Conservation (phyloP, 1,284 basidiomycete species). For the Lentinula novae-zelandiae region DNA sequence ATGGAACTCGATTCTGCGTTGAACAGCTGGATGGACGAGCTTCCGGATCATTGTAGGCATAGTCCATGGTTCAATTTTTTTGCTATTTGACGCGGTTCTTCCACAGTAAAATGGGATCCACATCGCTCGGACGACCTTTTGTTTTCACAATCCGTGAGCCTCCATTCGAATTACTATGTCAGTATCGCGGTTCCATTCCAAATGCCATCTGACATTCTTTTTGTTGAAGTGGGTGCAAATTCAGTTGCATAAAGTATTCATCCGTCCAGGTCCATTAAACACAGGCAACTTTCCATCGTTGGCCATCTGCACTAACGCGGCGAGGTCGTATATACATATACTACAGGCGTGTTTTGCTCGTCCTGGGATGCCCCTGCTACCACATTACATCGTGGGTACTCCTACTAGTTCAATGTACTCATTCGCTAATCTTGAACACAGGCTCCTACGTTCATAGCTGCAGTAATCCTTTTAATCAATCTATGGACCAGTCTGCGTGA, state of each 20-base stretch:
- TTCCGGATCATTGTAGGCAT: background rate
- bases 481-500: constrained; percentile 67
- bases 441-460: constrained; percentile 23
- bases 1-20: constrained; percentile 8
- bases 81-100: background rate
- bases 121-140: background rate
- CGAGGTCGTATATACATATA: constrained; percentile 49
- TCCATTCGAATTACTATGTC: constrained; percentile 11
- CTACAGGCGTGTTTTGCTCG: constrained; percentile 26
- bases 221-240: constrained; percentile 54
- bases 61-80: background rate
- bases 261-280: constrained; percentile 24
- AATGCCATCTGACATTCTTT: background rate
- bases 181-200: background rate
- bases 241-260: constrained; percentile 52
- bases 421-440: constrained; percentile 22
- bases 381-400: constrained; percentile 19
- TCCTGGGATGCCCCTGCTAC: background rate
- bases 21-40: constrained; percentile 9
- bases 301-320: constrained; percentile 25
- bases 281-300: constrained; percentile 31
- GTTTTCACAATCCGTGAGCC: constrained; percentile 9
- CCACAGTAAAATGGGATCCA: constrained; percentile 9
- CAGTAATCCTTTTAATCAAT: constrained; percentile 66
- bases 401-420: background rate